Evolutionary conservation across 2,329 filamentous ascomycete genomes (phyloP).

Genomic region (Microsporum audouinii): DNA sequence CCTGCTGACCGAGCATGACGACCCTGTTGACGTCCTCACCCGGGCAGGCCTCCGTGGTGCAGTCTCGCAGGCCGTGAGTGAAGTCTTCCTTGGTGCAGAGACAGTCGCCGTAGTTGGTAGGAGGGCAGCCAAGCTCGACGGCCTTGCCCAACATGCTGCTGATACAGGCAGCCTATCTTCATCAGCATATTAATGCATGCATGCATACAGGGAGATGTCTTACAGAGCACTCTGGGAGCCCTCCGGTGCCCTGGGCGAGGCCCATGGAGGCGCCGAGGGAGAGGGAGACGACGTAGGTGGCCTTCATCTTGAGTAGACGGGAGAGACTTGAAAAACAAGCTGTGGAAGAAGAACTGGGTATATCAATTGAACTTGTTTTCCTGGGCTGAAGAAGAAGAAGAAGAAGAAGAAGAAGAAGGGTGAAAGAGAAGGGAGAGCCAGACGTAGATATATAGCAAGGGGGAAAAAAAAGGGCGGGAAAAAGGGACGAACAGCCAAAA

Average conservation of each 20-base stretch:
- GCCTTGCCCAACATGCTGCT: slow-evolving; percentile 15
- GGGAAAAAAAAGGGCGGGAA: slow-evolving; percentile 3
- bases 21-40: slow-evolving; percentile 22
- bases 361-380: neutral
- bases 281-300: slow-evolving; percentile 16
- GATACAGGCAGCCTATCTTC: neutral
- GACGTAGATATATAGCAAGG: no score
- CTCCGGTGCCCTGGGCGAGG: slow-evolving; percentile 15
- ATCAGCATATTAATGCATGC: neutral
- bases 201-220: slow-evolving; percentile 4
- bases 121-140: slow-evolving; percentile 22
- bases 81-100: slow-evolving; percentile 34
- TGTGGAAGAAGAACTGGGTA: neutral
- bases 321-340: neutral
- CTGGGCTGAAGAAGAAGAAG: neutral
- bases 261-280: slow-evolving; percentile 14
- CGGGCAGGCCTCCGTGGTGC: slow-evolving; percentile 35
- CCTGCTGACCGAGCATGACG: neutral
- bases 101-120: slow-evolving; percentile 27
- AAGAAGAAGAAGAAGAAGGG: neutral
- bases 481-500: neutral
- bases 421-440: neutral
- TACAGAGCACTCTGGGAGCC: slow-evolving; percentile 21
- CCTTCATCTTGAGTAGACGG: slow-evolving; percentile 20
- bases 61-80: slow-evolving; percentile 36